A percentile compares a stretch with the other conserved stretches of the same genome.
Evolutionary conservation across 2,329 filamentous ascomycete genomes (phyloP).

Genomic region (Phaeosphaeria sp.): DNA sequence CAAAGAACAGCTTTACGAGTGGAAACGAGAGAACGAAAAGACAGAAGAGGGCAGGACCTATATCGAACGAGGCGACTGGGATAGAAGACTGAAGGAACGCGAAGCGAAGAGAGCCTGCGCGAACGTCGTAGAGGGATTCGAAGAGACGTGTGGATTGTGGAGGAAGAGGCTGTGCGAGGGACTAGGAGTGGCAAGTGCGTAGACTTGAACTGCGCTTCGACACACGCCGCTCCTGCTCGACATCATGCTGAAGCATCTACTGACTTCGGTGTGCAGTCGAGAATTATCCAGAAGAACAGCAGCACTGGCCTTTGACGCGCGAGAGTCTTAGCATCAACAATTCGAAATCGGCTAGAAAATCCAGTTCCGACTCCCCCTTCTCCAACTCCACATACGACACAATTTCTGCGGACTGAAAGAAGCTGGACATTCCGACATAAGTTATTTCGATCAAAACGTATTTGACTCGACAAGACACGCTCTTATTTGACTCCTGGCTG

Average conservation of each 20-base stretch:
- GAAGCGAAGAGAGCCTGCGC: constrained; percentile 85
- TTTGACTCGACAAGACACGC: neutral
- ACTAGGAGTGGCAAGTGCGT: constrained; percentile 46
- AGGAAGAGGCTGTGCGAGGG: constrained; percentile 71
- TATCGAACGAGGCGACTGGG: constrained; percentile 84
- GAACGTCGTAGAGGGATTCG: constrained; percentile 90
- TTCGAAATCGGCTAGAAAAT: neutral
- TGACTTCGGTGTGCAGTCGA: neutral
- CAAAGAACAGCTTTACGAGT: constrained; percentile 84
- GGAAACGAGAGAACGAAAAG: constrained; percentile 81
- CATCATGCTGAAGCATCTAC: neutral
- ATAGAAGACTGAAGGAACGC: constrained; percentile 74
- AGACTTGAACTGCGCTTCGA: constrained; percentile 8
- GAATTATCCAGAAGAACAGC: neutral
- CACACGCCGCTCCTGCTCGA: neutral
- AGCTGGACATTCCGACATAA: neutral
- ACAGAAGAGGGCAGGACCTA: constrained; percentile 83
- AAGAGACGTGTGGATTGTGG: constrained; percentile 87
- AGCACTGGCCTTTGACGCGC: constrained; percentile 4
- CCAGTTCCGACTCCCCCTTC: constrained; percentile 14
- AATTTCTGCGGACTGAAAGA: neutral
- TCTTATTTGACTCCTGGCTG: neutral
- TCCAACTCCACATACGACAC: constrained; percentile 8
- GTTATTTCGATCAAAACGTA: no score
- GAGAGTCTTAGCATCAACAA: neutral